Conservation (phyloP, 306 rosid genomes). For the Sphenostylis stenocarpa region DNA sequence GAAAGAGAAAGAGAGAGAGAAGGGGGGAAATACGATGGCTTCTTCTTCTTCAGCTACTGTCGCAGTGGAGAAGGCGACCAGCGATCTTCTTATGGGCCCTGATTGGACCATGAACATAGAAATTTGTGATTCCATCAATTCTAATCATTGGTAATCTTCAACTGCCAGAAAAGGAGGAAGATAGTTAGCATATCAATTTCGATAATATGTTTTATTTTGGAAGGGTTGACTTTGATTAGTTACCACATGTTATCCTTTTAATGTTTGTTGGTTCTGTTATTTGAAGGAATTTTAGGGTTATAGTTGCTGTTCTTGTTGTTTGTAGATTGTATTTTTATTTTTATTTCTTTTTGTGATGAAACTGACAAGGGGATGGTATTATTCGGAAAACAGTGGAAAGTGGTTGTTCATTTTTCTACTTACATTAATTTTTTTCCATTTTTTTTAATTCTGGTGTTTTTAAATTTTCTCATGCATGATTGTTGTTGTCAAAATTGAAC, state of each 20-base stretch:
- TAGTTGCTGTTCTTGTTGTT: neutral
- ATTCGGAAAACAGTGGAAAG: constrained; percentile 9
- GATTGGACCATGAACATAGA: constrained; percentile 99
- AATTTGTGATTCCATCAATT: constrained; percentile 96
- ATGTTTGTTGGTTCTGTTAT: constrained; percentile 18
- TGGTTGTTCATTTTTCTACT: neutral
- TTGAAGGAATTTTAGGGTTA: constrained; percentile 25
- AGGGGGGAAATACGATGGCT: constrained; percentile 33
- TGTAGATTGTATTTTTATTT: neutral
- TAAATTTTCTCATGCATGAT: neutral
- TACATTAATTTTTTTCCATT: neutral
- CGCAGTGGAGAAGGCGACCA: constrained; percentile 99
- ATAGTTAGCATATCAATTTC: constrained; percentile 35
- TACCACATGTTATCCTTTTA: constrained; percentile 24
- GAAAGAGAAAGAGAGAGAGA: constrained; percentile 33
- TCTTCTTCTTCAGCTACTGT: constrained; percentile 83
- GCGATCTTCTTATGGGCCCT: constrained; percentile 96
- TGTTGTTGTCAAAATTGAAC: constrained; percentile 1
- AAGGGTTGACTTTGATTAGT: constrained; percentile 40
- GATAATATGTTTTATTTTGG: neutral
- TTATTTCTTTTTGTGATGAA: neutral
- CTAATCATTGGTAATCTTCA: constrained; percentile 75
- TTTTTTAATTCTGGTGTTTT: neutral
- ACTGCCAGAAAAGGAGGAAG: constrained; percentile 2
- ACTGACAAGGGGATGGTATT: neutral